Conservation (phyloP, 495 filamentous ascomycete genomes). For the Hypoxylon cercidicola region DNA sequence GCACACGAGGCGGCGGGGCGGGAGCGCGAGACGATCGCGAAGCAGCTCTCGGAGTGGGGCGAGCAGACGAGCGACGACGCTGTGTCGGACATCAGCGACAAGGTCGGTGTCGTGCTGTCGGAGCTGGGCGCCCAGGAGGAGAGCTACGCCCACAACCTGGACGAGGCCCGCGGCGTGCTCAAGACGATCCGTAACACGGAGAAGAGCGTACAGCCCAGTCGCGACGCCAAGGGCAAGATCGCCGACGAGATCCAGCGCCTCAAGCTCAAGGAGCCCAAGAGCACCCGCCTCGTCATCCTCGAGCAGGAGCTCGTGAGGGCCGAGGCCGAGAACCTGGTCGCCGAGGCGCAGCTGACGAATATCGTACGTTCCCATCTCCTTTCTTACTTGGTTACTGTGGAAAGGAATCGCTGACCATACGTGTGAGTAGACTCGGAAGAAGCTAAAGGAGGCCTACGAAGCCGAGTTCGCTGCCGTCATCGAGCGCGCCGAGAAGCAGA, state of each 20-base stretch:
- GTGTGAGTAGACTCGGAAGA: constrained; percentile 76
- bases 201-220: constrained; percentile 87
- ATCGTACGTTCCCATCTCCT: constrained; percentile 64
- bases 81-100: constrained; percentile 89
- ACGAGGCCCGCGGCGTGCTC: constrained; percentile 80
- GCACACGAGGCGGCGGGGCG: constrained; percentile 84
- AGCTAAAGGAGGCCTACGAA: constrained; percentile 93
- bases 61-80: constrained; percentile 87
- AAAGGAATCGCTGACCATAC: constrained; percentile 21
- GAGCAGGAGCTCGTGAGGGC: constrained; percentile 97
- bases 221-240: constrained; percentile 85
- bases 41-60: constrained; percentile 96
- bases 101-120: constrained; percentile 88
- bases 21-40: constrained; percentile 83
- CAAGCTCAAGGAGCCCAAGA: constrained; percentile 88
- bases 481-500: constrained; percentile 96
- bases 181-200: constrained; percentile 96
- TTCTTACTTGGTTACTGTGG: not conserved
- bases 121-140: constrained; percentile 96
- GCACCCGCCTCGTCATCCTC: constrained; percentile 76
- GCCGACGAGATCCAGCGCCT: constrained; percentile 89
- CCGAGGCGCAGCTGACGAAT: constrained; percentile 96
- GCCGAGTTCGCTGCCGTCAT: constrained; percentile 86
- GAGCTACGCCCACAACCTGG: constrained; percentile 82
- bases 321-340: constrained; percentile 94